Evolutionary conservation across 2,329 filamentous ascomycete genomes (phyloP).

Genomic region (Aspergillus quadricinctus): DNA sequence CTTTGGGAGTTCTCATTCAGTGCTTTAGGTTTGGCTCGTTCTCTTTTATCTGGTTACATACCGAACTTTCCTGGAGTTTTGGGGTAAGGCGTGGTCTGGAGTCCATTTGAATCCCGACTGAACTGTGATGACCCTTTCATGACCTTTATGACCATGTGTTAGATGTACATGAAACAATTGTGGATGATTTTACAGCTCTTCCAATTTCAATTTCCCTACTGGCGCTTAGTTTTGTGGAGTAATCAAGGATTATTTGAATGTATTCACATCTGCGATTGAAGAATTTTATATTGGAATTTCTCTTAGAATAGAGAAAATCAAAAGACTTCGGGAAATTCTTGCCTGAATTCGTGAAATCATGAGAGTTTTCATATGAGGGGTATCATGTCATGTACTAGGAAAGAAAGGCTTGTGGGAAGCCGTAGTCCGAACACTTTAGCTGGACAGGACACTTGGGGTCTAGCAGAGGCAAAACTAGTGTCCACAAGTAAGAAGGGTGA

Average conservation of each 20-base stretch:
- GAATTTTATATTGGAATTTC: not conserved
- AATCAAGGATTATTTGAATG: slow-evolving; percentile 5
- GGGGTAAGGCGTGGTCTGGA: slow-evolving; percentile 17
- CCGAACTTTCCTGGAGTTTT: slow-evolving; percentile 24
- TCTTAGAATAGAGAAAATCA: not conserved
- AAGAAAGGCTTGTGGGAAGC: not conserved
- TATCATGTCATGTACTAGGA: slow-evolving; percentile 13
- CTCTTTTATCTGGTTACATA: not conserved
- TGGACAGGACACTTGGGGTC: not conserved
- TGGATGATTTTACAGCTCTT: slow-evolving; percentile 27
- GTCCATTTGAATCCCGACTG: slow-evolving; percentile 23
- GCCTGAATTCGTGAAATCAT: not conserved
- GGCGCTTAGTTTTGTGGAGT: slow-evolving; percentile 16
- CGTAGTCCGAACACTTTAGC: not conserved
- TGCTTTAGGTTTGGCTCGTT: not conserved
- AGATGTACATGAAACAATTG: slow-evolving; percentile 38
- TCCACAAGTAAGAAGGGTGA: not conserved
- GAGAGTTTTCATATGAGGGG: slow-evolving; percentile 9
- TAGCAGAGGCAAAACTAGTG: not conserved
- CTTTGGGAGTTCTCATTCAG: not conserved
- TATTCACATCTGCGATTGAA: not conserved
- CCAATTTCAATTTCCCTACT: slow-evolving; percentile 14
- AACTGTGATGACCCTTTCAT: slow-evolving; percentile 30
- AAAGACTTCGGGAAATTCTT: not conserved
- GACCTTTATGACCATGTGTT: slow-evolving; percentile 36